Evolutionary conservation across 1,284 basidiomycete genomes (phyloP), one percentile per base, ranked within the genome.

Genomic region (Xanthoconium separans): DNA sequence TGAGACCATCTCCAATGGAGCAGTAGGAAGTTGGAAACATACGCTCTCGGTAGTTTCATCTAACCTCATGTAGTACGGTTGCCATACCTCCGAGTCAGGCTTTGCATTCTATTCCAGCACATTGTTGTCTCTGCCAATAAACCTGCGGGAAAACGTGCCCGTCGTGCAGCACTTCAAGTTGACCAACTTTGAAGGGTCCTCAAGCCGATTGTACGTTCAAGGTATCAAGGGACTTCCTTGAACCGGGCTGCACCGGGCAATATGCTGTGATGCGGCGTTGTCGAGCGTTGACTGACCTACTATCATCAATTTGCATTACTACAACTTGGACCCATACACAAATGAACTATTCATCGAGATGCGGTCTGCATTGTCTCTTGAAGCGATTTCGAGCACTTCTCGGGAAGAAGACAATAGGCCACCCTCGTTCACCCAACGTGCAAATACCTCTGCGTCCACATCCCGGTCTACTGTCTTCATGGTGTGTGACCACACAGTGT

Each of bases 341-440:
- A 68, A 53, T 24, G 1, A 36, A 9, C 13, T 63, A 62, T 84
- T 77, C 44, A 65, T 61, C 44, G 57, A 58, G 1, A 70, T 59
- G 51, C 77, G 71, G 10, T 65, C 66, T 22, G 65, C 61, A 10
- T 59, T 49, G 22, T 55, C 61, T 18, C 56, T 54, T 49, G 69
- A 72, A 9, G 70, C 65, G 52, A 68, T 70, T 44, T 67, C 49
- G 8, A 22, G 69, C 6, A 82, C 72, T 20, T 82, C 77, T 24
- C 70, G 71, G 33, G 78, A 61, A 8, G 75, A 73, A 10, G 57
- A 59, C 29, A 62, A 63, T 42, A 83, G 58, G 8, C 80, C 81
- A 39, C 78, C 77, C 60, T 86, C 80, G 13, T 75, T 58, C 0
- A 82, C 72, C 85, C 86, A 89, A 47, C 83, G 73, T 51, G 63